Base-by-base conservation (phyloP, 805 yeast genomes). In the Ogataea sp. region DNA sequence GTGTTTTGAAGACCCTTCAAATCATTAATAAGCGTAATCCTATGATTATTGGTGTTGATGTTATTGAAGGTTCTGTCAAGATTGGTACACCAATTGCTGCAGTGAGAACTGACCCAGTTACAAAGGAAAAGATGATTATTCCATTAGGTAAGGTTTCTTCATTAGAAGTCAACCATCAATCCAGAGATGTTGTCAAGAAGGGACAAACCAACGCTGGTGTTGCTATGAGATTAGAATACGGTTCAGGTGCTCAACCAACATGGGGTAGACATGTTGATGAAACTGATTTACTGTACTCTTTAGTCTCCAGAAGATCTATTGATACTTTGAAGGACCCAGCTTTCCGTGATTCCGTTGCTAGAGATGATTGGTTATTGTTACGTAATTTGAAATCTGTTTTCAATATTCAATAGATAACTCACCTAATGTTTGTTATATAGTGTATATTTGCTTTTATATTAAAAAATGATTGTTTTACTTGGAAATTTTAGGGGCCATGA, bases 221-320 rank as follows among this genome's bases (percentile, higher is more conserved):
- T 47, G 98, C 99, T 46, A 85, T 93, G 83, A 80, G 98, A 71
- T 73, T 93, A 56, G 98, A 93, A 41, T 83, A 86, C 53, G 89
- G 95, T 48, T 83, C 95, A 33, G 72, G 83, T 42, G 90, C 85
- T 48, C 96, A 88, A 67, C 97, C 98, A 40, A 80, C 86, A 13
- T 93, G 97, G 97, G 99, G 99, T 47, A 86, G 98, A 70, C 99
- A 93, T 59, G 94, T 93, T 51, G 96, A 88, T 62, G 99, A 93
- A 65, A 69, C 77, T 43, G 99, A 93, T 62, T 72, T 75, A 34
- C 70, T 93, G 58, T 93, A 89, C 66, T 90, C 98, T n/a, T 71
- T 83, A 67, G 75, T 93, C 47, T 59, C 93, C 11, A 80, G 98
- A 71, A 84, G 72, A 63, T 84, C 96, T 27, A 89, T 93, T 51